These are phyloP conservation scores for Aspergillus hiratsukae DNA, from an alignment of 2,329 filamentous ascomycete genomes.

Conservation along the genomic window DNA sequence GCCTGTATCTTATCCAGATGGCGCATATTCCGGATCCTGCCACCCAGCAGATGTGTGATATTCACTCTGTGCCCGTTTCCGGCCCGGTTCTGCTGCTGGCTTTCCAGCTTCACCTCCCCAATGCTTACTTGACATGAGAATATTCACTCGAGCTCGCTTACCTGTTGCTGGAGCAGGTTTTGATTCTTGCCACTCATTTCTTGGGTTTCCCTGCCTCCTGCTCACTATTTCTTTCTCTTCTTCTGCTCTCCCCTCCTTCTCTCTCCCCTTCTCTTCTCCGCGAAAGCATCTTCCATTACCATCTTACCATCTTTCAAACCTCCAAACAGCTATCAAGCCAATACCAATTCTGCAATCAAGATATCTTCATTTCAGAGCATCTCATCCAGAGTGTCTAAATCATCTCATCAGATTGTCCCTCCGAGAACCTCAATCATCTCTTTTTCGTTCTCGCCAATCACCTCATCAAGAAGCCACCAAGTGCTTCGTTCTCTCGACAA, in stretches of 20 bases:
- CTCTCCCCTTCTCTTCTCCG: neutral
- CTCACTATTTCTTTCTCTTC: neutral
- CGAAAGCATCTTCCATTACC: neutral
- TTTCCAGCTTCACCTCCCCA: neutral
- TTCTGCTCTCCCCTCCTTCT: neutral
- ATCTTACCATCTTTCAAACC: constrained; percentile 1
- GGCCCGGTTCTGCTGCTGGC: neutral
- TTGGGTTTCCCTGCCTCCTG: neutral
- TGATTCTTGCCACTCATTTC: neutral
- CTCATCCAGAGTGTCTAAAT: too few species aligned
- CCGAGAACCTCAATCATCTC: too few species aligned
- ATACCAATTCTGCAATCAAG: too few species aligned
- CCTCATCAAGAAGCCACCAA: too few species aligned
- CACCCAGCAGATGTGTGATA: neutral
- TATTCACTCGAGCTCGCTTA: neutral
- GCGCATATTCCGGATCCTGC: too few species aligned
- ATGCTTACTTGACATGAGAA: neutral
- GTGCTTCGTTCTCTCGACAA: too few species aligned
- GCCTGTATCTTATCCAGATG: too few species aligned
- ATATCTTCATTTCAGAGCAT: too few species aligned
- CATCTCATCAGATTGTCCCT: too few species aligned
- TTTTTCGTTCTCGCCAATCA: too few species aligned
- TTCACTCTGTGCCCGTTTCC: neutral
- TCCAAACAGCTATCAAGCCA: neutral
- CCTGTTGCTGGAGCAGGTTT: neutral